Evolutionary conservation across 106 monocot genomes (phyloP), one percentile per base, ranked within the genome.

Genomic region (Allium sativum): DNA sequence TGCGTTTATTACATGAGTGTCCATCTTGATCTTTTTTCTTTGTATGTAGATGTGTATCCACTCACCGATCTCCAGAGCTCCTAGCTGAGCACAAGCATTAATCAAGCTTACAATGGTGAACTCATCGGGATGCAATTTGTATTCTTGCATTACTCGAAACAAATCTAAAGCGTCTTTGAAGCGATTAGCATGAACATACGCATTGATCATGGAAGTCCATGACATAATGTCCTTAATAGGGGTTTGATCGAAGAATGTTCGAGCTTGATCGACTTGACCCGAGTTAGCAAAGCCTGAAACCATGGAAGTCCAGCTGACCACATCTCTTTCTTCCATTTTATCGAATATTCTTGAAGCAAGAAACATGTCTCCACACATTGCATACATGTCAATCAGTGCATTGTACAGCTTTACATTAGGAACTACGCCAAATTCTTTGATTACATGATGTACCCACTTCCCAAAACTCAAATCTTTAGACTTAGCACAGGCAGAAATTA

Each of bases 1-100:
- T 10, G 88, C 84, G 47, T 85, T 88, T 10, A 56, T 70, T 9
- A 87, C 67, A 21, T 55, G 46, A 0, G 65, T 19, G 40, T 81
- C 80, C 54, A 76, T 59, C 21, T 62, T 73, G 64, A 87, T 69
- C 62, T 67, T 71, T 52, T 61, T 61, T 45, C 78, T 68, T 16
- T 77, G 80, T 64, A 86, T 62, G 68, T 80, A 91, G 47, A 45
- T 31, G 42, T 78, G 71, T 11, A 74, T 58, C 85, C 85, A 91
- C 21, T 91, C 83, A 21, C 83, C 91, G 0, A 73, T 42, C 19
- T 71, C 86, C 7, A 87, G 81, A 12, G 90, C 81, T 12, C 95
- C 90, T 40, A 90, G 45, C 52, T 95, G 81, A 6, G 81, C 84
- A 62, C 95, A 95, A 3, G 95, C 90, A 0, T 80, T 84, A 66